A percentile compares a stretch with the other conserved stretches of the same genome.
These are phyloP conservation scores for Cladorrhinum sp. DNA, from an alignment of 2,329 filamentous ascomycete genomes.

Conservation along the genomic window DNA sequence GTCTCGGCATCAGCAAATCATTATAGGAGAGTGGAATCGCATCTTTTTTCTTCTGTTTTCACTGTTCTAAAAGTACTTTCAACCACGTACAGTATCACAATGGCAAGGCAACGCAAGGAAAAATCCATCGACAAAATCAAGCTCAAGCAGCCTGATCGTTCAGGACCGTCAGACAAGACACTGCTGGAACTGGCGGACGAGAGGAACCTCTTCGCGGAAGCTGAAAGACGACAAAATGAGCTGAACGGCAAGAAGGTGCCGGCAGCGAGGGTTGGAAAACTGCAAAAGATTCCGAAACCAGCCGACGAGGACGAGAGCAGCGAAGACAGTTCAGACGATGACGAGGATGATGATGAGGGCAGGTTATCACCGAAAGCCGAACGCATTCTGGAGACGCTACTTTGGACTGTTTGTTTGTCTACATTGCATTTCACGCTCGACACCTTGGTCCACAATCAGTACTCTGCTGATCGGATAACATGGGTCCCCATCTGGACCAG, in stretches of 20 bases:
- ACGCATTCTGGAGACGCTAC: conserved; percentile 51
- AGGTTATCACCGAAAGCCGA: conserved; percentile 46
- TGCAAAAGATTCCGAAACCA: neutral
- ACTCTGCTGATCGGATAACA: conserved; percentile 58
- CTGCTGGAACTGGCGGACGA: conserved; percentile 71
- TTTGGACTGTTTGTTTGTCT: conserved; percentile 61
- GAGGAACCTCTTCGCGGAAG: conserved; percentile 53
- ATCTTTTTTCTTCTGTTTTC: neutral
- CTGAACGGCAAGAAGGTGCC: conserved; percentile 26
- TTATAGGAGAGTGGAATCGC: neutral
- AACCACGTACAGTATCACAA: conserved; percentile 23
- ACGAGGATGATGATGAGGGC: conserved; percentile 31
- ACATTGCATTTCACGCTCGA: conserved; percentile 77
- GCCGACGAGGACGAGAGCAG: conserved; percentile 15
- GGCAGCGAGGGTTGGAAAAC: neutral
- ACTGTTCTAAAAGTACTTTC: neutral
- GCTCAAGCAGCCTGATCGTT: conserved; percentile 67
- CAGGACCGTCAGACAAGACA: conserved; percentile 60
- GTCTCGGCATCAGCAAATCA: neutral
- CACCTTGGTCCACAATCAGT: conserved; percentile 76
- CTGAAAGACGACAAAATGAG: conserved; percentile 40
- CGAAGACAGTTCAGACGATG: conserved; percentile 31
- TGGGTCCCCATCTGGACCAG: conserved; percentile 56
- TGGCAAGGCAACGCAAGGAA: conserved; percentile 52
- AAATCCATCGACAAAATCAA: conserved; percentile 52